Evolutionary conservation across 2,329 filamentous ascomycete genomes (phyloP).

Genomic region (Fusarium chlamydosporum): DNA sequence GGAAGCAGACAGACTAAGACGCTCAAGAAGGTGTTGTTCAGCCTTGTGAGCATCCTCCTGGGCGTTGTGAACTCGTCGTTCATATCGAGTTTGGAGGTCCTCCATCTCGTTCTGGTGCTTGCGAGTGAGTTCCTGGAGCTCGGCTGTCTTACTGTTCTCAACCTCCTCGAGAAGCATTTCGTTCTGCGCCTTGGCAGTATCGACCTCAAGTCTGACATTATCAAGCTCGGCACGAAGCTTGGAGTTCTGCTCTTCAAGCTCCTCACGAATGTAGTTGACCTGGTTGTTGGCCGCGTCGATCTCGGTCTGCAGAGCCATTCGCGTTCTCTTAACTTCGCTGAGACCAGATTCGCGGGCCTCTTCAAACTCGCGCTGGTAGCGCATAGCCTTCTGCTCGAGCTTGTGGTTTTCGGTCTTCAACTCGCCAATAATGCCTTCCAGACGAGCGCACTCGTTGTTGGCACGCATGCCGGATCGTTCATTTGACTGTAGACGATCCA

Average conservation of each 20-base stretch:
- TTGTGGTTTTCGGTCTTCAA: slow-evolving; percentile 77
- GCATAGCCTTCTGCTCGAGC: slow-evolving; percentile 76
- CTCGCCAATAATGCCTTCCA: slow-evolving; percentile 69
- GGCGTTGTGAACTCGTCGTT: slow-evolving; percentile 78
- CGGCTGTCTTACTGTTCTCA: slow-evolving; percentile 74
- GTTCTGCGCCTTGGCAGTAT: slow-evolving; percentile 83
- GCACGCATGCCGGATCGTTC: slow-evolving; percentile 76
- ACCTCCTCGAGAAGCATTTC: slow-evolving; percentile 89
- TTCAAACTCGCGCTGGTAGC: slow-evolving; percentile 84
- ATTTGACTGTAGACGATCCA: slow-evolving; percentile 74
- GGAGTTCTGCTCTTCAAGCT: slow-evolving; percentile 83
- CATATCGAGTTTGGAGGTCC: slow-evolving; percentile 81
- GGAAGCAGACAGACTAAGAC: slow-evolving; percentile 83
- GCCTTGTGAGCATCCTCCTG: slow-evolving; percentile 85
- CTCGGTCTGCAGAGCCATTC: slow-evolving; percentile 83
- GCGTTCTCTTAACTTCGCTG: slow-evolving; percentile 84
- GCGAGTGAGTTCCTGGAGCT: slow-evolving; percentile 64
- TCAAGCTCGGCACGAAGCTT: slow-evolving; percentile 83
- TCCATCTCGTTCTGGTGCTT: slow-evolving; percentile 79
- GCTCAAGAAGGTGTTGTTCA: slow-evolving; percentile 84
- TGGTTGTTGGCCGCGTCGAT: slow-evolving; percentile 87
- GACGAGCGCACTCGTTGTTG: slow-evolving; percentile 72
- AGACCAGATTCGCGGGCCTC: slow-evolving; percentile 85
- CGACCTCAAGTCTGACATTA: slow-evolving; percentile 81
- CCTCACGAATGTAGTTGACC: slow-evolving; percentile 84